A percentile compares a stretch with the other conserved stretches of the same genome.
Conservation (phyloP, 768 basidiomycete genomes). For the Mycena kentingensis region DNA sequence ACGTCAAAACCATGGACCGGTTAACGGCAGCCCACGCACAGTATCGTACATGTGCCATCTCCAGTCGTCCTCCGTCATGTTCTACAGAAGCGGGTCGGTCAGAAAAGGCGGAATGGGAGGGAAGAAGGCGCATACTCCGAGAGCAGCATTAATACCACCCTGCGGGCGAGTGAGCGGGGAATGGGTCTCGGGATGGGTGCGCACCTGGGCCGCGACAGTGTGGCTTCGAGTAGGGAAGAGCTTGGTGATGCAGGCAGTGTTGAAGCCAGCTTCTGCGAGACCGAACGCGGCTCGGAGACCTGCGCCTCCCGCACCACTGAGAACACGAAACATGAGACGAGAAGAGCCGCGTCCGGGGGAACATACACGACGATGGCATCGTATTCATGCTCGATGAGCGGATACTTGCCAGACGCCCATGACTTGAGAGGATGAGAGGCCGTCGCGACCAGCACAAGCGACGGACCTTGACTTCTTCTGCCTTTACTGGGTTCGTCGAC, state of each 20-base stretch:
- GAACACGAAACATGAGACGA: constrained; percentile 3
- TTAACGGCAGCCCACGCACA: constrained; percentile 45
- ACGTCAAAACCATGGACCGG: constrained; percentile 18
- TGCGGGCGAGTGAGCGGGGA: constrained; percentile 34
- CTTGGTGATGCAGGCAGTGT: constrained; percentile 99
- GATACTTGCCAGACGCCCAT: constrained; percentile 87
- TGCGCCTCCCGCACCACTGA: constrained; percentile 95
- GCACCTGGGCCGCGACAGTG: constrained; percentile 94
- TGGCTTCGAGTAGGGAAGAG: constrained; percentile 98
- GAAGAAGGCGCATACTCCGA: constrained; percentile 64
- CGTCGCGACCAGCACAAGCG: too few relatives aligned
- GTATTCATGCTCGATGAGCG: constrained; percentile 97
- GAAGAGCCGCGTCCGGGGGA: not conserved
- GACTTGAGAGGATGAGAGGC: constrained; percentile 48
- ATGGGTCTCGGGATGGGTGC: constrained; percentile 21
- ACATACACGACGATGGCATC: constrained; percentile 98
- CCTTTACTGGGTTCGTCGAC: constrained; percentile 74
- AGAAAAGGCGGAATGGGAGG: constrained; percentile 8
- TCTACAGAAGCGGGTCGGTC: constrained; percentile 43
- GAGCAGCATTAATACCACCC: constrained; percentile 98
- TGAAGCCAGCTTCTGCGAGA: constrained; percentile 96
- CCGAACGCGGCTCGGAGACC: constrained; percentile 98
- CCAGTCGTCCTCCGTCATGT: constrained; percentile 99
- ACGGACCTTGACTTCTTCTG: constrained; percentile 77
- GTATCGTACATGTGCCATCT: constrained; percentile 99